These are phyloP conservation scores for Metschnikowia hibisci DNA, from an alignment of 805 yeast genomes.

Conservation along the genomic window DNA sequence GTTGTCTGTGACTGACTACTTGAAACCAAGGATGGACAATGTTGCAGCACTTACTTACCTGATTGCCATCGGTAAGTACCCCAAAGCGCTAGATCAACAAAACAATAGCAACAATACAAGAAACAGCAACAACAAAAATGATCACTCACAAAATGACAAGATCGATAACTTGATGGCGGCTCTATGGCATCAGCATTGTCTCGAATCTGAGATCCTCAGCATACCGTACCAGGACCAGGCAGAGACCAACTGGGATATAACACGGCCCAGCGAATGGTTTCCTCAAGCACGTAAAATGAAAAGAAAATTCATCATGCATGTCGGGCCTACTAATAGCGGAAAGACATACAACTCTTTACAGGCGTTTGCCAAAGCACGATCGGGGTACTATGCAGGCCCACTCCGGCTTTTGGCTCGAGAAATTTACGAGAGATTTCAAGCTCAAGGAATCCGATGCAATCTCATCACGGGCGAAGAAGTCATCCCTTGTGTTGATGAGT, in stretches of 20 bases:
- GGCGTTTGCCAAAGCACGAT: constrained; percentile 56
- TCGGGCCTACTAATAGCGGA: constrained; percentile 97
- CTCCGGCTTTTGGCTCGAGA: constrained; percentile 87
- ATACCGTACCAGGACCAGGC: constrained; percentile 5
- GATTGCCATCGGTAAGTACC: constrained; percentile 8
- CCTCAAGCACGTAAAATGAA: constrained; percentile 80
- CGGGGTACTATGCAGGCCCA: constrained; percentile 95
- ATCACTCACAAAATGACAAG: not conserved
- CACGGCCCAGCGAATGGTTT: constrained; percentile 56
- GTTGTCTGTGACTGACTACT: constrained; percentile 8
- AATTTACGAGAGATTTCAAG: constrained; percentile 75
- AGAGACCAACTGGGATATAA: constrained; percentile 16
- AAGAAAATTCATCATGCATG: constrained; percentile 82
- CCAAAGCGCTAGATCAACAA: constrained; percentile 1
- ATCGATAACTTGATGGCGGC: constrained; percentile 1
- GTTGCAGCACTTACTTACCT: constrained; percentile 7
- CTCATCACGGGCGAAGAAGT: constrained; percentile 95
- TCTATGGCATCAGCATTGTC: constrained; percentile 9
- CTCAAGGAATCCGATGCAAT: constrained; percentile 68
- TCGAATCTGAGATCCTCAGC: constrained; percentile 5
- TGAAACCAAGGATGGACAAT: constrained; percentile 5
- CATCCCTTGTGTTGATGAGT: constrained; percentile 60
- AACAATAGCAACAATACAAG: too few relatives aligned
- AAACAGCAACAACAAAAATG: too few relatives aligned
- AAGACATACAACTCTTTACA: constrained; percentile 83